Evolutionary conservation across 1,284 basidiomycete species (phyloP), one percentile per base, ranked within the genome.

Genomic region (Cystobasidium sp.): DNA sequence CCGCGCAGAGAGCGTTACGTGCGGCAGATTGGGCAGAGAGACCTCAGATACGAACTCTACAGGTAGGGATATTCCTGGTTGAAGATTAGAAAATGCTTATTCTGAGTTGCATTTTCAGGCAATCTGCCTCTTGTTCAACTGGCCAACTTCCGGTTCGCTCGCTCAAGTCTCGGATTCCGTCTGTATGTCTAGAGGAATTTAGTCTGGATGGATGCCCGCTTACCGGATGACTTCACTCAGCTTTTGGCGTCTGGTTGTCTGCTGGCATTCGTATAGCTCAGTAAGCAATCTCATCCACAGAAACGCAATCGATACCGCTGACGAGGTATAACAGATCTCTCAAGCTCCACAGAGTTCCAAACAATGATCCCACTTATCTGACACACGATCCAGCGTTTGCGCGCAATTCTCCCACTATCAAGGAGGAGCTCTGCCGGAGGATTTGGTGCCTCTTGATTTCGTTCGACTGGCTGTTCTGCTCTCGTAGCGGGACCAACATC

Each of bases 391-490:
- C 61, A 18, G 61, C 61, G 16, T 63, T 63, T n/a, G 43, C 61
- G 20, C 10, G 44, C 14, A 44, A 44, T 14, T 47, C 61, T 6
- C 47, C 61, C 43, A 12, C 61, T 41, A 12, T 63, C 9, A 63
- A 63, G 44, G 43, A 22, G 8, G 61, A 63, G 24, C 9, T 63
- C 44, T 63, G 61, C 47, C 43, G 46, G 1, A 63, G 61, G 47
- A 18, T 63, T 7, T 63, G 61, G 61, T 63, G 61, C 22, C 46
- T 63, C 20, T 49, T 63, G 12, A 49, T 41, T 4, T n/a, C 61
- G 5, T 63, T 63, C n/a, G 61, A 63, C 20, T 63, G 61, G 61
- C 43, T 63, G 6, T 63, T 63, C 61, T 63, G 61, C 61, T 47
- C 61, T 6, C 43, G 61, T 46, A 63, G 43, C 43, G 43, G 43